Conservation (phyloP, 192 early-diverging fungal genomes). For the Diversispora eburnea region DNA sequence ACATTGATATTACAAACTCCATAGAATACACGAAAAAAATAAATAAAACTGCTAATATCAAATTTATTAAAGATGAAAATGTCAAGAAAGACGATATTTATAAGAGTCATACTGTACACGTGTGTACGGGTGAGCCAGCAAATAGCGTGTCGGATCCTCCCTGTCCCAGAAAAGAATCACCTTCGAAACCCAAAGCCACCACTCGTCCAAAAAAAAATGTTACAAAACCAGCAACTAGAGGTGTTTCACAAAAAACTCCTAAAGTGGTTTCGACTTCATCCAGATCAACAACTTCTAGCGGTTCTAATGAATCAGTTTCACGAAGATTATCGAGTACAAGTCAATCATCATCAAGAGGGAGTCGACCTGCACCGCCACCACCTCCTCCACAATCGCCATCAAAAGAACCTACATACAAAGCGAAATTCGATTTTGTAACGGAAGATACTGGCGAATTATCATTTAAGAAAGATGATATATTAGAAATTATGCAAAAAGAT, state of each 20-base stretch:
- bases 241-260: no score
- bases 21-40: constrained; percentile 73
- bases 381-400: constrained; percentile 46
- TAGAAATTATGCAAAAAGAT: constrained; percentile 77
- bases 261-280: no score
- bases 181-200: constrained; percentile 18
- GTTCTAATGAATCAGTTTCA: constrained; percentile 28
- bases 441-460: constrained; percentile 61
- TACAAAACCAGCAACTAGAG: no score
- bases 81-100: constrained; percentile 50
- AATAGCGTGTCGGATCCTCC: constrained; percentile 49
- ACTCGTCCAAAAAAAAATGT: not conserved
- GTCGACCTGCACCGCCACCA: constrained; percentile 57
- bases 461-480: constrained; percentile 60
- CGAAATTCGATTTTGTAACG: constrained; percentile 64
- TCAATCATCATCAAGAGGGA: not conserved
- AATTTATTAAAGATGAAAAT: constrained; percentile 70
- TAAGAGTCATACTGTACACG: constrained; percentile 67
- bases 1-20: constrained; percentile 52
- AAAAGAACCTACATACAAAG: constrained; percentile 41
- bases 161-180: constrained; percentile 30
- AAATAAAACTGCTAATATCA: constrained; percentile 64
- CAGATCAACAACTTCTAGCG: not conserved
- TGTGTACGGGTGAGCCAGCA: constrained; percentile 61
- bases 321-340: constrained; percentile 24